Conservation (phyloP, 305 asterid genomes). For the Striga hermonthica region DNA sequence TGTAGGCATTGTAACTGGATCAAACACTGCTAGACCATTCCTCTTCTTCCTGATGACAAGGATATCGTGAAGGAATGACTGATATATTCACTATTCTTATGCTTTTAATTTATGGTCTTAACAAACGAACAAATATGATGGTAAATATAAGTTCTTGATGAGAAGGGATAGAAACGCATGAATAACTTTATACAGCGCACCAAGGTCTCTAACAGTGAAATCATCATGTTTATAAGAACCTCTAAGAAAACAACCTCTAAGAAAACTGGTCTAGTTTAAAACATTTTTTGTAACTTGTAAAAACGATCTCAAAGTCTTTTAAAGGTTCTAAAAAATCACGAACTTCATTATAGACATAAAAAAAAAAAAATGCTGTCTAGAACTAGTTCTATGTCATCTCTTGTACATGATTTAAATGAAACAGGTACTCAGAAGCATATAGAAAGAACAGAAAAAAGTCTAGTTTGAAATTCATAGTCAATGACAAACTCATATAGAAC, state of each 20-base stretch:
- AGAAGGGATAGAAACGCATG: neutral
- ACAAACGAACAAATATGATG: neutral
- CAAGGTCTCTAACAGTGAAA: neutral
- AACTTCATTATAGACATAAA: too few species aligned
- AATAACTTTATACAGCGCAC: neutral
- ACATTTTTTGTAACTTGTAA: neutral
- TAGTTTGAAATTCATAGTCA: slow-evolving; percentile 10
- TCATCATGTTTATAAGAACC: slow-evolving; percentile 15
- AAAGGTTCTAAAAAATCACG: too few species aligned
- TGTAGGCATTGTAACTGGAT: too few species aligned
- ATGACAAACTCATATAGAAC: slow-evolving; percentile 15
- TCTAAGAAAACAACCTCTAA: too few species aligned
- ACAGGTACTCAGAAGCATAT: slow-evolving; percentile 2
- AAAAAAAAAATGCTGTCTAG: too few species aligned
- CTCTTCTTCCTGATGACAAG: neutral
- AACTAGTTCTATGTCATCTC: slow-evolving; percentile 12
- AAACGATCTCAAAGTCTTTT: too few species aligned
- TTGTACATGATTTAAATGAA: slow-evolving; percentile 17
- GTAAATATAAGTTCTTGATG: neutral
- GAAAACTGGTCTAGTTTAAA: neutral
- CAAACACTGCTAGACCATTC: neutral
- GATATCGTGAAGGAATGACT: neutral
- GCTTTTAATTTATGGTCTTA: neutral
- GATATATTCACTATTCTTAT: neutral
- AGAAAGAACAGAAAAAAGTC: neutral